These are phyloP conservation scores for Chloromonas sp. DNA, from an alignment of 163 green algal species.

Conservation along the genomic window DNA sequence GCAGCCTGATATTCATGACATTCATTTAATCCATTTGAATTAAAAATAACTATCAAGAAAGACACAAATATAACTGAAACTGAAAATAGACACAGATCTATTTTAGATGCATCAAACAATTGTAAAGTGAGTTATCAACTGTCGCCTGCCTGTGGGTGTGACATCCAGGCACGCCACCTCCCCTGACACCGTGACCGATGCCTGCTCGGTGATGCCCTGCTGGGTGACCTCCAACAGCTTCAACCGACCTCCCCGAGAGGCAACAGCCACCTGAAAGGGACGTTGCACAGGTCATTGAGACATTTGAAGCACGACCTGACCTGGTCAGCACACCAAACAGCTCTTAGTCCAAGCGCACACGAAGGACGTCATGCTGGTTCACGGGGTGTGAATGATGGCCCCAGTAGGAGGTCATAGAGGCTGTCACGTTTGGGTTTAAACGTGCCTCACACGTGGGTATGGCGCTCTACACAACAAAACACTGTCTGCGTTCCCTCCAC, in stretches of 20 bases:
- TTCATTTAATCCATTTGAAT: no score
- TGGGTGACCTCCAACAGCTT: conserved; percentile 65
- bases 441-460: no score
- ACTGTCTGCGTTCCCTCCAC: no score
- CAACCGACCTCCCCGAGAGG: conserved; percentile 59
- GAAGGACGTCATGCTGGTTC: background rate
- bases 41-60: no score
- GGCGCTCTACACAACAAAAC: no score
- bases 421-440: no score
- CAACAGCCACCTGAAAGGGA: conserved; percentile 64
- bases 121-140: background rate
- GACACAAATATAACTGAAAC: no score
- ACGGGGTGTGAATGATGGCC: background rate
- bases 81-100: no score
- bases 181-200: conserved; percentile 42
- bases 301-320: background rate
- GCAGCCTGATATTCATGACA: no score
- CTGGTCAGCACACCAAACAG: background rate
- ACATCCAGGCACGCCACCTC: conserved; percentile 93
- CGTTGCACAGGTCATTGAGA: background rate
- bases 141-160: conserved; percentile 32
- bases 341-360: background rate
- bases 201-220: conserved; percentile 38
- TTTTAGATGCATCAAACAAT: background rate
- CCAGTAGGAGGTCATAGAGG: no score